These are phyloP conservation scores for Salix dunnii DNA, from an alignment of 345 rosid genomes.

Conservation along the genomic window DNA sequence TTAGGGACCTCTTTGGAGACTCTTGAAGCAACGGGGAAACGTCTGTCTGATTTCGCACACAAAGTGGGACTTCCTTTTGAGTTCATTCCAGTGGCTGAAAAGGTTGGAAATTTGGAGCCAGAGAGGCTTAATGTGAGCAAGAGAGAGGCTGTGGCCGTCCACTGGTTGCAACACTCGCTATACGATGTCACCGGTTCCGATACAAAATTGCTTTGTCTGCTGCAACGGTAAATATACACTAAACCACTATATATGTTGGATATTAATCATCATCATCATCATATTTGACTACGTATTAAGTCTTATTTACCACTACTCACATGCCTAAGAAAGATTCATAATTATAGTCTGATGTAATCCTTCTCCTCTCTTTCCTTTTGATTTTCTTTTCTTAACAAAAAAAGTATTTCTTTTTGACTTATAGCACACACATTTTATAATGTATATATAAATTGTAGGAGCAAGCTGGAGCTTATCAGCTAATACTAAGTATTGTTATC, in stretches of 20 bases:
- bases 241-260: too few relatives aligned
- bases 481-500: background rate
- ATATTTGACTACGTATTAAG: background rate
- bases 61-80: conserved; percentile 88
- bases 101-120: conserved; percentile 77
- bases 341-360: too few relatives aligned
- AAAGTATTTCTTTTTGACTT: background rate
- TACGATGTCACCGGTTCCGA: conserved; percentile 98
- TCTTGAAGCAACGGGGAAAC: conserved; percentile 87
- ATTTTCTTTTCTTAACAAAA: background rate
- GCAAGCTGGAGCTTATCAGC: background rate
- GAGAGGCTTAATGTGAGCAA: conserved; percentile 70
- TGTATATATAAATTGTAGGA: too few relatives aligned
- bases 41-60: conserved; percentile 83
- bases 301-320: background rate
- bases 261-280: background rate
- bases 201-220: conserved; percentile 69
- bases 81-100: conserved; percentile 77
- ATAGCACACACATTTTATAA: background rate
- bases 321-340: background rate
- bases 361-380: background rate
- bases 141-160: conserved; percentile 95
- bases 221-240: conserved; percentile 76
- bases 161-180: conserved; percentile 96
- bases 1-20: conserved; percentile 87